phyloP scores from a whole-genome alignment of 2,329 filamentous ascomycete genomes.

The Curvularia eragrostidis region DNA sequence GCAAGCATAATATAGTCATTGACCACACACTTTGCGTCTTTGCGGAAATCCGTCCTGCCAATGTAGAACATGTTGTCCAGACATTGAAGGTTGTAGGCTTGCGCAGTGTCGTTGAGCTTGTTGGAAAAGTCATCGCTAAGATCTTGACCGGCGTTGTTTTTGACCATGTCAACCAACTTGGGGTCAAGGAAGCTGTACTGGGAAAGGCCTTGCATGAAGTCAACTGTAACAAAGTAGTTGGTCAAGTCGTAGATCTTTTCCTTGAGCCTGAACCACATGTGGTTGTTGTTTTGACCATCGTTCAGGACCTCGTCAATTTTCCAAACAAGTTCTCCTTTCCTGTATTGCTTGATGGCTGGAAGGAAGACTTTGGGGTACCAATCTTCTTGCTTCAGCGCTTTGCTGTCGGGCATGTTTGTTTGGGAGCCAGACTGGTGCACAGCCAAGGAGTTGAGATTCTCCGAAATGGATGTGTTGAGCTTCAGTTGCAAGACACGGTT shows the following conservation, averaged over 20 bases:
- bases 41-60: conserved; percentile 84
- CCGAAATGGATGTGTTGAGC: conserved; percentile 65
- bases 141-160: conserved; percentile 79
- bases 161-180: conserved; percentile 71
- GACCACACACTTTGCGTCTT: conserved; percentile 75
- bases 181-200: conserved; percentile 75
- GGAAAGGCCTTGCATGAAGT: conserved; percentile 62
- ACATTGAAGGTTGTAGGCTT: conserved; percentile 77
- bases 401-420: conserved; percentile 61
- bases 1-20: conserved; percentile 91
- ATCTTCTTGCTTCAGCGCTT: conserved; percentile 64
- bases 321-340: conserved; percentile 85
- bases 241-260: conserved; percentile 85
- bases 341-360: conserved; percentile 82
- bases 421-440: conserved; percentile 73
- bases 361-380: conserved; percentile 83
- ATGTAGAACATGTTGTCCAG: conserved; percentile 83
- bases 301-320: conserved; percentile 64
- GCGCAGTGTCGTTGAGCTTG: conserved; percentile 59
- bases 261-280: conserved; percentile 81
- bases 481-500: conserved; percentile 63
- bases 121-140: conserved; percentile 71
- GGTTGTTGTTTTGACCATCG: conserved; percentile 71
- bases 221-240: conserved; percentile 83
- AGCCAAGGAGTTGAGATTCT: conserved; percentile 58